Conservation (phyloP, 345 rosid species). For the Salix brachista region DNA sequence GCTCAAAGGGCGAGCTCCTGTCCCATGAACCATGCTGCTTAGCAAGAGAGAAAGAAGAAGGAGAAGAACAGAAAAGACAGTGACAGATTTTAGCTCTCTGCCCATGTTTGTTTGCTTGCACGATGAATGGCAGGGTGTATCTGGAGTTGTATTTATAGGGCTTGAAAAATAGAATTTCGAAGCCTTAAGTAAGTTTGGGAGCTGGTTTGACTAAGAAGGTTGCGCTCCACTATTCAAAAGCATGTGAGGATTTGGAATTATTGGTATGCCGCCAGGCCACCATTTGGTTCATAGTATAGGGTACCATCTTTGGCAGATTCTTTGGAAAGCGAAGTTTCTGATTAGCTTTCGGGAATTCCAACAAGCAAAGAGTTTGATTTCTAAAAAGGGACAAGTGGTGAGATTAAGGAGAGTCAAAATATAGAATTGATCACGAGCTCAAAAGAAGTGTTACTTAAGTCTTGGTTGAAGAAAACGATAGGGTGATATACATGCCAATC, state of each 20-base stretch:
- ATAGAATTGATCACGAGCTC: neutral
- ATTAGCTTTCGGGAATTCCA: neutral
- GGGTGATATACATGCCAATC: neutral
- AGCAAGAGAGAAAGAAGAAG: slow-evolving; percentile 20
- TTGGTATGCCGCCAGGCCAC: slow-evolving; percentile 30
- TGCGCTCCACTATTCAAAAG: neutral
- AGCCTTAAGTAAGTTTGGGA: neutral
- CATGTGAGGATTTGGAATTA: slow-evolving; percentile 9
- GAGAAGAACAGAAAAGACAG: slow-evolving; percentile 7
- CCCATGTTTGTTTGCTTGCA: slow-evolving; percentile 12
- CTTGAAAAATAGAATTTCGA: neutral
- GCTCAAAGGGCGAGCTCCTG: slow-evolving; percentile 23
- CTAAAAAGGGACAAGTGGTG: neutral
- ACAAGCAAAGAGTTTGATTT: neutral
- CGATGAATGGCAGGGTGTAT: neutral
- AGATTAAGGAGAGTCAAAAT: neutral
- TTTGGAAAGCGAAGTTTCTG: slow-evolving; percentile 7
- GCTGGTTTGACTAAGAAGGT: slow-evolving; percentile 2
- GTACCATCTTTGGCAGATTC: slow-evolving; percentile 5
- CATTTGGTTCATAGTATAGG: slow-evolving; percentile 15
- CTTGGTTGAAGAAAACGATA: neutral
- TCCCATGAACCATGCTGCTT: neutral
- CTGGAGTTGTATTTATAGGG: slow-evolving; percentile 23
- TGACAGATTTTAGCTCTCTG: neutral
- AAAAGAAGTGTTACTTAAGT: neutral